These are phyloP conservation scores for Bruguiera sexangula DNA, from an alignment of 345 rosid genomes.

Conservation along the genomic window DNA sequence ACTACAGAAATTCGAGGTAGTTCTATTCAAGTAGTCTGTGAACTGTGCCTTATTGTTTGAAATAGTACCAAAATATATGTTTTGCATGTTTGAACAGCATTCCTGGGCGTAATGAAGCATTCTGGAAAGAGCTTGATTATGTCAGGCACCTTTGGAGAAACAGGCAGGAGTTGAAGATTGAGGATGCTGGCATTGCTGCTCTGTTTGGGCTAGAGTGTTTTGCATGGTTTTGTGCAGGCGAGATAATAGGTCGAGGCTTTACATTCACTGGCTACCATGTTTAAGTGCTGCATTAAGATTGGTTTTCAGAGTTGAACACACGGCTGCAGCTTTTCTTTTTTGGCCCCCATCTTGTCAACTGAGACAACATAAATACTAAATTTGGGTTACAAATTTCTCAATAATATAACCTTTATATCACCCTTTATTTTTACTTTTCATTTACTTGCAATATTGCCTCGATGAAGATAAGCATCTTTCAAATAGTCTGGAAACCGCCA, in stretches of 20 bases:
- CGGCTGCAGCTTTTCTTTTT: not conserved
- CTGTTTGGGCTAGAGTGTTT: slow-evolving; percentile 86
- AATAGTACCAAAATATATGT: too few species aligned
- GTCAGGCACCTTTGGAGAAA: slow-evolving; percentile 64
- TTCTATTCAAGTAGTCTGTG: not conserved
- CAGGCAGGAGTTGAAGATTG: slow-evolving; percentile 63
- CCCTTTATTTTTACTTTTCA: too few species aligned
- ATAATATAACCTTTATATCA: too few species aligned
- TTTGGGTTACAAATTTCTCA: not conserved
- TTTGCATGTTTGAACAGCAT: slow-evolving; percentile 38
- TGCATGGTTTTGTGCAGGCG: slow-evolving; percentile 88
- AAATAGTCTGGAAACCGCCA: too few species aligned
- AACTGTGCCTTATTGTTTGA: too few species aligned
- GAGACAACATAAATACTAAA: not conserved
- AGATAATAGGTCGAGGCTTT: slow-evolving; percentile 79
- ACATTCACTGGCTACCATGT: slow-evolving; percentile 83
- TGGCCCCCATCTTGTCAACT: not conserved
- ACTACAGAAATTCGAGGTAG: not conserved
- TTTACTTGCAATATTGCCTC: too few species aligned
- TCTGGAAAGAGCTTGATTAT: slow-evolving; percentile 69
- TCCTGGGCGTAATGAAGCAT: slow-evolving; percentile 60
- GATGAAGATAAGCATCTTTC: too few species aligned
- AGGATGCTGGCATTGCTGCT: slow-evolving; percentile 75
- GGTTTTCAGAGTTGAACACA: not conserved
- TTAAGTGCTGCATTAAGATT: slow-evolving; percentile 22